phyloP scores from a whole-genome alignment of 352 stramenopile genomes.

The Phytophthora meadii region DNA sequence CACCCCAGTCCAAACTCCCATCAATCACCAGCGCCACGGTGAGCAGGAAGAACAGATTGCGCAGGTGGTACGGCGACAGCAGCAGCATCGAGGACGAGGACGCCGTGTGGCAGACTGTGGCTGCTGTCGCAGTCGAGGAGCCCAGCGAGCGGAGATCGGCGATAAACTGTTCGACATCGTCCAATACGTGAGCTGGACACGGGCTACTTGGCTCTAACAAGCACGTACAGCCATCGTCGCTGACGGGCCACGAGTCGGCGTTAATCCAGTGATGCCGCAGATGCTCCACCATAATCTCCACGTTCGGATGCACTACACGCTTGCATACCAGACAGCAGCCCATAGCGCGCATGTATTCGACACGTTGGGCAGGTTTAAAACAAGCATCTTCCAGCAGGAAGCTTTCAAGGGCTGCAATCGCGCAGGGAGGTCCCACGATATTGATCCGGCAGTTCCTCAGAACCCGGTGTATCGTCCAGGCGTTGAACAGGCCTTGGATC shows the following conservation, averaged over 20 bases:
- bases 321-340: slow-evolving; percentile 58
- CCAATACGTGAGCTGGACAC: slow-evolving; percentile 42
- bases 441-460: slow-evolving; percentile 58
- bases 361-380: slow-evolving; percentile 48
- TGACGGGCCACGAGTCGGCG: slow-evolving; percentile 39
- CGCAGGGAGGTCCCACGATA: slow-evolving; percentile 55
- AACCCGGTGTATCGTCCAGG: slow-evolving; percentile 51
- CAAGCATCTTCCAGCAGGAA: slow-evolving; percentile 26
- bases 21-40: slow-evolving; percentile 55
- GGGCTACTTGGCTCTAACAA: slow-evolving; percentile 12
- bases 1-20: slow-evolving; percentile 50
- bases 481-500: slow-evolving; percentile 55
- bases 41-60: slow-evolving; percentile 56
- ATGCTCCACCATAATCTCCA: slow-evolving; percentile 66
- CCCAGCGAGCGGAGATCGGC: slow-evolving; percentile 28
- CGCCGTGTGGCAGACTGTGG: neutral
- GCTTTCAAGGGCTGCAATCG: slow-evolving; percentile 35
- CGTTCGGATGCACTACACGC: slow-evolving; percentile 54
- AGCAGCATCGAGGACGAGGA: slow-evolving; percentile 8
- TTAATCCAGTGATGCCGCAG: slow-evolving; percentile 51
- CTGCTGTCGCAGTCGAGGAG: neutral
- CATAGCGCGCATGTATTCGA: slow-evolving; percentile 58
- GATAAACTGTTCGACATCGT: slow-evolving; percentile 46
- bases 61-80: slow-evolving; percentile 35
- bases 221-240: slow-evolving; percentile 42